phyloP scores from a whole-genome alignment of 495 filamentous ascomycete genomes.

The Daldinia bambusicola region DNA sequence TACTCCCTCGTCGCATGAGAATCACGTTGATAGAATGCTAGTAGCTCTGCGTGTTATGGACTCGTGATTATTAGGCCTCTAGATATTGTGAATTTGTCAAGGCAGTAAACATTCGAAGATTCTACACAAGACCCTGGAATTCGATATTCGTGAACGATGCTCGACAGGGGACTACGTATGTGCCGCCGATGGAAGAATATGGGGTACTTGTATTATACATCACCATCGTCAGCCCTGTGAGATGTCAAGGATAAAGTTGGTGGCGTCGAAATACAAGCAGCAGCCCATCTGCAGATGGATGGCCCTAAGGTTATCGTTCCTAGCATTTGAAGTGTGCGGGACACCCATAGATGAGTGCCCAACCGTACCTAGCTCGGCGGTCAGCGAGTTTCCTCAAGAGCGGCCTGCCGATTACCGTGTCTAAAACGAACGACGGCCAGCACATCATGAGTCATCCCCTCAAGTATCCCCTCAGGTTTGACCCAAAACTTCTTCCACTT shows the following conservation, averaged over 20 bases:
- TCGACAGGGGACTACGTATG: slow-evolving; percentile 31
- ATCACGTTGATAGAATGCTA: slow-evolving; percentile 30
- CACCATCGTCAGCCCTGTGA: slow-evolving; percentile 38
- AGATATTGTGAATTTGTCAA: slow-evolving; percentile 15
- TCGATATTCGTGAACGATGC: slow-evolving; percentile 28
- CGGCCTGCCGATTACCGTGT: slow-evolving; percentile 18
- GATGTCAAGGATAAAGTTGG: slow-evolving; percentile 21
- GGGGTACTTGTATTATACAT: slow-evolving; percentile 36
- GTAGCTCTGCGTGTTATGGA: neutral
- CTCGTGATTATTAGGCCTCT: slow-evolving; percentile 11
- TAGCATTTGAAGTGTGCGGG: slow-evolving; percentile 8
- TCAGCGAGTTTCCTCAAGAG: slow-evolving; percentile 16
- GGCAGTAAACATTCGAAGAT: slow-evolving; percentile 30
- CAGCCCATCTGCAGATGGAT: slow-evolving; percentile 10
- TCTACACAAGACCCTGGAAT: slow-evolving; percentile 14
- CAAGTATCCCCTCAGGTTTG: slow-evolving; percentile 14
- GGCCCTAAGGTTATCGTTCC: slow-evolving; percentile 8
- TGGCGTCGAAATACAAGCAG: slow-evolving; percentile 23
- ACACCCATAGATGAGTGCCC: neutral
- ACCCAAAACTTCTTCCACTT: slow-evolving; percentile 19
- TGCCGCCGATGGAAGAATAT: slow-evolving; percentile 26
- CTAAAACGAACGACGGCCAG: slow-evolving; percentile 25
- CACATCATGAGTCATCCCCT: slow-evolving; percentile 39
- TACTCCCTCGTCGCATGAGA: slow-evolving; percentile 25
- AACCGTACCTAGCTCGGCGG: neutral